Conservation (phyloP, 331 rosid species). For the Phaseolus coccineus region DNA sequence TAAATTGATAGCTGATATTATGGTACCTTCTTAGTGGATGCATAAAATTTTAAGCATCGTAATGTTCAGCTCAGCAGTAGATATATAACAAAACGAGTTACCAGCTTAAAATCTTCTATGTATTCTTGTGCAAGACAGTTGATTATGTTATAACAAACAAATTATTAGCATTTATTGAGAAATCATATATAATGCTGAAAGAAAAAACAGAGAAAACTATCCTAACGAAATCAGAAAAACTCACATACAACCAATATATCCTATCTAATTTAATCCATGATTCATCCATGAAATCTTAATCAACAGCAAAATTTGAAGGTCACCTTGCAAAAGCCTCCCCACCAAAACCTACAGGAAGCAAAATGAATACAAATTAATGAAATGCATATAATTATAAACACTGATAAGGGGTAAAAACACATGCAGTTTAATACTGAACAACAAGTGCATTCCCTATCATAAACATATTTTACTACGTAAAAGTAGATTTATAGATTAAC, state of each 20-base stretch:
- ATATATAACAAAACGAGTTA: conserved; percentile 9
- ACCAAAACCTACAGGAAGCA: conserved; percentile 83
- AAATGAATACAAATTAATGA: conserved; percentile 44
- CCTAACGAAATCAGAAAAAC: conserved; percentile 12
- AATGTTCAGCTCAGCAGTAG: conserved; percentile 2
- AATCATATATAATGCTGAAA: conserved; percentile 25
- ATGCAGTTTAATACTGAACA: conserved; percentile 5
- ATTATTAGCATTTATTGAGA: conserved; percentile 18
- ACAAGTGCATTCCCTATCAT: background rate
- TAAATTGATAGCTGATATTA: conserved; percentile 19
- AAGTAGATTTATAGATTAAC: conserved; percentile 2
- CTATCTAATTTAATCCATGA: conserved; percentile 6
- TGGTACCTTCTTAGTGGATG: conserved; percentile 6
- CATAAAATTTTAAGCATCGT: conserved; percentile 34
- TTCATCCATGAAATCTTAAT: conserved; percentile 14
- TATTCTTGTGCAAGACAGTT: conserved; percentile 21
- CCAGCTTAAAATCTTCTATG: conserved; percentile 30
- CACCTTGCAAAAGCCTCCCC: conserved; percentile 98
- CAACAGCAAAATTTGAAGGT: conserved; percentile 2
- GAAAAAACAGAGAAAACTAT: conserved; percentile 14
- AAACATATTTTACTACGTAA: background rate
- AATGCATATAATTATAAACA: conserved; percentile 18
- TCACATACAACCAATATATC: conserved; percentile 5
- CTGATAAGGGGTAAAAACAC: conserved; percentile 12
- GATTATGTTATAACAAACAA: background rate